Percentiles rank a stretch among this genome's conserved stretches.
phyloP scores from a whole-genome alignment of 306 rosid species.

The Castanospermum australe region DNA sequence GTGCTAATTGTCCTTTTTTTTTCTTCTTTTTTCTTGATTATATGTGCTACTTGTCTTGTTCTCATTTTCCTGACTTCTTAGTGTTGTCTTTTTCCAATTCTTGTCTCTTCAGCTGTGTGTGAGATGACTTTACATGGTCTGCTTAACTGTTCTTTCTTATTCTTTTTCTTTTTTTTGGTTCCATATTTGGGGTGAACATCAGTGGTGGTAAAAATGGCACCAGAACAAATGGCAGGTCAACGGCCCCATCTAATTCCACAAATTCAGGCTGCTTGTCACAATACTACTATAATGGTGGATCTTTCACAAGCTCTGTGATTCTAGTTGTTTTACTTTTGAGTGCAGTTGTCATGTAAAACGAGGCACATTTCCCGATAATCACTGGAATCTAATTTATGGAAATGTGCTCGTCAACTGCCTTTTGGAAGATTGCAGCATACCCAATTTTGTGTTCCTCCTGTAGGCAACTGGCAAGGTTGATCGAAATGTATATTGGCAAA shows the following conservation, averaged over 20 bases:
- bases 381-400: conserved; percentile 28
- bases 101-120: not conserved
- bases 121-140: conserved; percentile 5
- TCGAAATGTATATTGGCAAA: conserved; percentile 40
- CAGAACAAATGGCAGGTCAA: conserved; percentile 47
- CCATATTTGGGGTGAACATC: conserved; percentile 27
- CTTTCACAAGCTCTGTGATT: conserved; percentile 50
- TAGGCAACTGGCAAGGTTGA: conserved; percentile 43
- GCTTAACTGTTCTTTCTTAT: conserved; percentile 8
- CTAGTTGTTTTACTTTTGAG: conserved; percentile 40
- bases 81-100: not conserved
- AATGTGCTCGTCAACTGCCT: conserved; percentile 23
- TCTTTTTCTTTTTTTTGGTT: not conserved
- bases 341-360: conserved; percentile 50
- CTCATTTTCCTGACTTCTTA: not conserved
- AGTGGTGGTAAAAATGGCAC: conserved; percentile 68
- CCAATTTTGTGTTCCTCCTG: conserved; percentile 58
- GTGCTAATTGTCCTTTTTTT: not conserved
- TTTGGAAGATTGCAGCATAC: conserved; percentile 43
- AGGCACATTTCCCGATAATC: conserved; percentile 17
- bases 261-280: conserved; percentile 56
- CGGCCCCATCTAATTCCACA: conserved; percentile 76
- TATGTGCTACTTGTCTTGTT: not conserved
- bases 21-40: not conserved
- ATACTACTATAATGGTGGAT: conserved; percentile 38